Evolutionary conservation across 352 stramenopile genomes (phyloP), one percentile per base, ranked within the genome.

Genomic region (Sclerospora graminicola): DNA sequence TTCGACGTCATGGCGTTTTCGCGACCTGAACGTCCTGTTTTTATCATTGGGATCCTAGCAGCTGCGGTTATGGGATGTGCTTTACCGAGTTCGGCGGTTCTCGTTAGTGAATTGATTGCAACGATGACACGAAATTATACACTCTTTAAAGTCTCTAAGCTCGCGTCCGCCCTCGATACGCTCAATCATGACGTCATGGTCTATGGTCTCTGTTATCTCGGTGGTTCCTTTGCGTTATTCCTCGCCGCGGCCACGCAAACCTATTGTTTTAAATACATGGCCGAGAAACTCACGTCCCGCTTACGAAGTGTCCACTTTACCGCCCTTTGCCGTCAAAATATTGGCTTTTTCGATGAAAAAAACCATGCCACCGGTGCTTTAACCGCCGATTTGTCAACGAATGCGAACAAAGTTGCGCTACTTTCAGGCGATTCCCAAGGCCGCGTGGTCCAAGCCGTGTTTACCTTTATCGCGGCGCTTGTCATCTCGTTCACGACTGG

Each of bases 311-410:
- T 82, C 35, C 52, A 82, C 23, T 82, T 84, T 39, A 45, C 57
- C 10, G 64, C 65, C 1, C 23, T 78, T 0, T 63, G 62, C 10
- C 52, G 57, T 8, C 66, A 78, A 24, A 56, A 69, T 27, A 64
- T 89, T 29, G 75, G 45, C 2, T 94, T 82, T 40, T 89, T 91
- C 39, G 81, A 93, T 43, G 48, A 66, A 2, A 60, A 57, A 14
- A 30, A 62, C 4, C 57, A 93, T 41, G 66, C 61, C 1, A 68
- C 72, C 1, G 81, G 81, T 13, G 74, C 80, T 8, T 45, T 88
- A 4, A 75, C 89, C 2, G 75, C 84, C 13, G 64, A 68, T 4
- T 67, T 84, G 7, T 50, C 76, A 6, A 76, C 71, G 21, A 54
- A 85, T 37, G 58, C 63, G 0, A 53, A 75, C 3, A 60, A 65